Percentiles rank a stretch among this genome's conserved stretches.
phyloP scores from a whole-genome alignment of 257 asterid species.

The Misopates orontium region DNA sequence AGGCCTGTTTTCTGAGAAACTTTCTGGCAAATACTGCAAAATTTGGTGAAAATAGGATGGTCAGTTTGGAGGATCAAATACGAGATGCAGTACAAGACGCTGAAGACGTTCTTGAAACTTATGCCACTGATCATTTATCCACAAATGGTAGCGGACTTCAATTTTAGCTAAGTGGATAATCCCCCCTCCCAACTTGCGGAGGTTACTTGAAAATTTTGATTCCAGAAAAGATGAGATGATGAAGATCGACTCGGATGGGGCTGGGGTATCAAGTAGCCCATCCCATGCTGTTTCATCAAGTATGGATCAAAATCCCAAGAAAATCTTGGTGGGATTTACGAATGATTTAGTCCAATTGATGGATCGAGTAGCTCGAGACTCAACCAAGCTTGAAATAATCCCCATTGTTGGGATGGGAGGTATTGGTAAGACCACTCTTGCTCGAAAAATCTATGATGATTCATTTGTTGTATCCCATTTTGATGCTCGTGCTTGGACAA shows the following conservation, averaged over 20 bases:
- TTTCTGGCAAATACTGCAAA: not conserved
- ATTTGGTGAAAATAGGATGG: not conserved
- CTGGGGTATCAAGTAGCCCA: not conserved
- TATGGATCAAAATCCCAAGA: not conserved
- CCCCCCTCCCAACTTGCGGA: not conserved
- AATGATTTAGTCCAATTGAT: not conserved
- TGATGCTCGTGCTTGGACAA: not conserved
- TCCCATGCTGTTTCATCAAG: not conserved
- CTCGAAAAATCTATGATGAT: not conserved
- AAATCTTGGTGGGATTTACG: not conserved
- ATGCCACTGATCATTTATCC: not conserved
- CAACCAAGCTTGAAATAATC: not conserved
- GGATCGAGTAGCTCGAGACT: not conserved
- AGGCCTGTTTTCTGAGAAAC: not conserved
- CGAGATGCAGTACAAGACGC: not conserved
- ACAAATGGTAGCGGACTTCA: not conserved
- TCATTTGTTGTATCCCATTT: not conserved
- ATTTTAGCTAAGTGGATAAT: not conserved
- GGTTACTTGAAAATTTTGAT: not conserved
- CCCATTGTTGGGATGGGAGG: not conserved
- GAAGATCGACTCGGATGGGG: not conserved
- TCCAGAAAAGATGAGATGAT: not conserved
- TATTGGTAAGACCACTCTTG: conserved; percentile 2
- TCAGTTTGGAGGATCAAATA: not conserved
- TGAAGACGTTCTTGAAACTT: not conserved